These are phyloP conservation scores for Zopfia rhizophila DNA, from an alignment of 2,329 filamentous ascomycete species.

Conservation along the genomic window DNA sequence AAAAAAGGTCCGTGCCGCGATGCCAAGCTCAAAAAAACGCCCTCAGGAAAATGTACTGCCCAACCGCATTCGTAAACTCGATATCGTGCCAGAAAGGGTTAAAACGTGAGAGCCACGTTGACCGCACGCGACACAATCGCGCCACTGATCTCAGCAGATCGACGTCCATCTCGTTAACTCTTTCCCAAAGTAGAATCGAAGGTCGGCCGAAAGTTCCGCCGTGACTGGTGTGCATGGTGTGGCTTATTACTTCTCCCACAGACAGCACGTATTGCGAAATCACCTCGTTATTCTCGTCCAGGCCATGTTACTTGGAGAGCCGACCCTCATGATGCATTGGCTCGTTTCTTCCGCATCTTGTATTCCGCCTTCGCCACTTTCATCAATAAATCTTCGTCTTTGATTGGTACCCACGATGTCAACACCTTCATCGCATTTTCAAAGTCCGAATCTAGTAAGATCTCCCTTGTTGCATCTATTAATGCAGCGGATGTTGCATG, in stretches of 20 bases:
- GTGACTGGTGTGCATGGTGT: slow-evolving; percentile 27
- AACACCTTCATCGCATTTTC: slow-evolving; percentile 98
- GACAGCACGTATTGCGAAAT: not conserved
- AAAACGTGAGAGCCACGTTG: slow-evolving; percentile 48
- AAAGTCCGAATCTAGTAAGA: slow-evolving; percentile 91
- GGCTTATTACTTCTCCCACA: slow-evolving; percentile 1
- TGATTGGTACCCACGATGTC: slow-evolving; percentile 92
- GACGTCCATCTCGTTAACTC: slow-evolving; percentile 29
- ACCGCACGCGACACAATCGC: slow-evolving; percentile 40
- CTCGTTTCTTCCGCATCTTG: slow-evolving; percentile 71
- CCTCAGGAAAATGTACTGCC: slow-evolving; percentile 14
- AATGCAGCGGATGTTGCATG: slow-evolving; percentile 91
- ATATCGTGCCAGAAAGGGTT: slow-evolving; percentile 14
- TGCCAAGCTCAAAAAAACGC: slow-evolving; percentile 5
- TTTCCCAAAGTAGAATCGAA: slow-evolving; percentile 42
- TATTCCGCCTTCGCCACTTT: slow-evolving; percentile 88
- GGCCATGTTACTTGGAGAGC: slow-evolving; percentile 10
- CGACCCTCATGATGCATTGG: slow-evolving; percentile 37
- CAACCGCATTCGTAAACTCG: slow-evolving; percentile 25
- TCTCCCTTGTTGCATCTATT: slow-evolving; percentile 88
- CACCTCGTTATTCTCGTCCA: slow-evolving; percentile 3
- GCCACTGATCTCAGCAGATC: slow-evolving; percentile 49
- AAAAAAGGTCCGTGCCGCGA: slow-evolving; percentile 13
- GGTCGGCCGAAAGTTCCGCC: slow-evolving; percentile 26
- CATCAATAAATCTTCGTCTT: slow-evolving; percentile 94